Base-by-base conservation (phyloP, 352 stramenopile genomes). In the Saprolegnia parasitica region DNA sequence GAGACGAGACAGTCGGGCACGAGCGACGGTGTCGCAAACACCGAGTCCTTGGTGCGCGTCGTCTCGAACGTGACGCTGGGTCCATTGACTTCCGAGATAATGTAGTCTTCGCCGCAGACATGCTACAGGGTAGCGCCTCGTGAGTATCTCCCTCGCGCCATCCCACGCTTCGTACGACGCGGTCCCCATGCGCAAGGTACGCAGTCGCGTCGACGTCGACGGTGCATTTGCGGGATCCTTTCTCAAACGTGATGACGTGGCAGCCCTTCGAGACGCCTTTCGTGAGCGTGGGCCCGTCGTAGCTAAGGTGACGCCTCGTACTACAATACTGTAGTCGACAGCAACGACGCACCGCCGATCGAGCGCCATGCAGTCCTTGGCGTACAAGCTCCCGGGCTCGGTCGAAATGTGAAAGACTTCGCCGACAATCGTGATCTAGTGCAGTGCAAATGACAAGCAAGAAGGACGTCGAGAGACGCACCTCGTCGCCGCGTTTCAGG, bases 41-140 rank as follows among this genome's bases (percentile, higher is more conserved):
- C 63, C n/a, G 23, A 32, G 26, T 70, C 63, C 21, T 70, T 70
- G 18, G 46, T 47, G 21, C 63, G 46, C 1, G 4, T 42, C 15
- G 46, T 21, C n/a, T 10, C 32, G 4, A 57, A 37, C 10, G 23
- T 21, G 29, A 70, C 20, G 1, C 1, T 13, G 11, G 26, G 13
- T 37, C 29, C 15, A 5, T 11, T 24, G 11, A 70, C 63, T 4
- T 24, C 50, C 20, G 63, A 9, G 26, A 70, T 2, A 13, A 23
- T 70, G 26, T 62, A 70, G 21, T 70, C 63, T 46, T 70, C 63
- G 39, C 63, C 63, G 26, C 63, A 70, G 21, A 70, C 47, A 16
- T 23, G 24, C 63, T 68, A 55, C 9, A n/a, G n/a, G n/a, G n/a
- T n/a, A n/a, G n/a, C 9, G 11, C 10, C 16, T 13, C 24, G 23